Percentiles rank a stretch among this genome's conserved stretches.
Conservation (phyloP, 306 rosid genomes). For the Prunus mume region DNA sequence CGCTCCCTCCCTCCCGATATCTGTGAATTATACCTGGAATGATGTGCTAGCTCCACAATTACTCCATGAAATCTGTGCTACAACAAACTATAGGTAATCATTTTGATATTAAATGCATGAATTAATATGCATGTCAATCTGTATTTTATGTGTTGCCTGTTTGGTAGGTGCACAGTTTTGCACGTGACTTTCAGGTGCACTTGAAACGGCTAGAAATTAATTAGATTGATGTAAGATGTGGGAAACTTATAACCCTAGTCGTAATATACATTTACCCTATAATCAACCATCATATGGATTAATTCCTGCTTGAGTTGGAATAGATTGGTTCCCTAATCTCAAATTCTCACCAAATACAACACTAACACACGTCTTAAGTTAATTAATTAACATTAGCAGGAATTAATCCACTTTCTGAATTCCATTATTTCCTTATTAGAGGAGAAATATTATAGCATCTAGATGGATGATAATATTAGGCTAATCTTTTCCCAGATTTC, state of each 20-base stretch:
- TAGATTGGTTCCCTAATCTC: neutral
- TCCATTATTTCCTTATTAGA: no score
- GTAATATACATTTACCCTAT: neutral
- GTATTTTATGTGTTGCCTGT: neutral
- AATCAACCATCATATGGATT: no score
- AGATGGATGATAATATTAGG: no score
- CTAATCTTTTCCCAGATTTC: no score
- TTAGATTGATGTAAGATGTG: neutral
- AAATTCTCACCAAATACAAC: no score
- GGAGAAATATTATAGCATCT: no score
- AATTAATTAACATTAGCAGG: no score
- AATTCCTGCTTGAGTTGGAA: neutral
- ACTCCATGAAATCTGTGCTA: neutral
- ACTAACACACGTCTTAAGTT: no score
- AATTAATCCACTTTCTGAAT: no score
- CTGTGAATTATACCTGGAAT: neutral
- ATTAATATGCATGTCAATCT: neutral
- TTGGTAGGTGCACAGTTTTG: constrained; percentile 13
- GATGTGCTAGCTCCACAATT: neutral
- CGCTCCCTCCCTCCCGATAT: no score
- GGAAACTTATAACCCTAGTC: neutral
- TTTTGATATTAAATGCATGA: neutral
- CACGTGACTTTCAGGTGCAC: constrained; percentile 12
- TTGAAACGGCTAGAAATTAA: neutral
- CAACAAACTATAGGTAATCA: neutral